Conservation (phyloP, 2,329 filamentous ascomycete species). For the Xylaria sp. region DNA sequence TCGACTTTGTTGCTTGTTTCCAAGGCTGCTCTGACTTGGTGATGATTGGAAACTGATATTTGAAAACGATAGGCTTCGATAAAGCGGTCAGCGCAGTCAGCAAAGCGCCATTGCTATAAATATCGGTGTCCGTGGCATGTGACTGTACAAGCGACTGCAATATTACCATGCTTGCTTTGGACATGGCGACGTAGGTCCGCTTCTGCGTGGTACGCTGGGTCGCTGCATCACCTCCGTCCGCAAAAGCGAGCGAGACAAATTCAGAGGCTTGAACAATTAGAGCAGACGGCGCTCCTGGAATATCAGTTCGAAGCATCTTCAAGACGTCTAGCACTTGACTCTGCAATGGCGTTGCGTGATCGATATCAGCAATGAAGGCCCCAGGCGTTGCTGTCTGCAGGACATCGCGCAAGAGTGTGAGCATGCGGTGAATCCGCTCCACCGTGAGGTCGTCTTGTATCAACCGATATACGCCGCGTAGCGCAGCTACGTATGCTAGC, state of each 20-base stretch:
- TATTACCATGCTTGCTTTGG: slow-evolving; percentile 78
- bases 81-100: slow-evolving; percentile 69
- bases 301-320: slow-evolving; percentile 69
- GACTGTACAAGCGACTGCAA: slow-evolving; percentile 65
- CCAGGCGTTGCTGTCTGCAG: slow-evolving; percentile 72
- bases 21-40: slow-evolving; percentile 77
- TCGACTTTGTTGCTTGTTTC: slow-evolving; percentile 77
- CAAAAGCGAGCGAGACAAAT: slow-evolving; percentile 73
- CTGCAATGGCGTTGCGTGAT: slow-evolving; percentile 76
- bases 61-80: slow-evolving; percentile 72
- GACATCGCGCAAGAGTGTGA: slow-evolving; percentile 72
- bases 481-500: slow-evolving; percentile 79
- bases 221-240: slow-evolving; percentile 44
- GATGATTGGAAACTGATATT: slow-evolving; percentile 77
- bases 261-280: slow-evolving; percentile 73
- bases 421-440: slow-evolving; percentile 68
- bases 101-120: slow-evolving; percentile 73
- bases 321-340: slow-evolving; percentile 70
- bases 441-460: slow-evolving; percentile 67
- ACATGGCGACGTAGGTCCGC: slow-evolving; percentile 87
- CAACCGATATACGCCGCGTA: slow-evolving; percentile 79
- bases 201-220: slow-evolving; percentile 48
- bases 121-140: slow-evolving; percentile 66
- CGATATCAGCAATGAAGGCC: slow-evolving; percentile 73
- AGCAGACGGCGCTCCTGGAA: slow-evolving; percentile 67